These are phyloP conservation scores for Neotropicomus parvogracilis DNA, from an alignment of 1,284 basidiomycete genomes.

Conservation along the genomic window DNA sequence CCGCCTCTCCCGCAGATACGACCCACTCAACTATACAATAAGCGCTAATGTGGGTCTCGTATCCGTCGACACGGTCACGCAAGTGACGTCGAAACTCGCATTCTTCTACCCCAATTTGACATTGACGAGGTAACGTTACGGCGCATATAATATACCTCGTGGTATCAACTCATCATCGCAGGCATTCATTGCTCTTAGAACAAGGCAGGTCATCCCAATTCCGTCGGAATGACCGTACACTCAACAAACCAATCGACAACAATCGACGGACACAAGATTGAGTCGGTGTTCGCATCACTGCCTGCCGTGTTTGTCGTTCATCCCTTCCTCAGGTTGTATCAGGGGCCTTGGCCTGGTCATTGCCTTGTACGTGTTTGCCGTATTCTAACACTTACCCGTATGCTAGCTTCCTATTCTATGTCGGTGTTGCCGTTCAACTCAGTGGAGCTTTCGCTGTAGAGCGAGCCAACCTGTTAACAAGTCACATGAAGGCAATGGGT, in stretches of 20 bases:
- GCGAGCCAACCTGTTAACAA: constrained; percentile 55
- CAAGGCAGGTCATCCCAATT: constrained; percentile 47
- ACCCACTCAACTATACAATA: constrained; percentile 67
- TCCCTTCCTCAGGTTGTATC: constrained; percentile 47
- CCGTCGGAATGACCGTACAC: constrained; percentile 74
- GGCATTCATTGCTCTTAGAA: constrained; percentile 66
- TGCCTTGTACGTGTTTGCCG: constrained; percentile 43
- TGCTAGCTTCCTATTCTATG: constrained; percentile 57
- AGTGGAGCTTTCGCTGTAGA: constrained; percentile 65
- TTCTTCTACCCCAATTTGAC: constrained; percentile 75
- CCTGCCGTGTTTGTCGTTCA: constrained; percentile 4
- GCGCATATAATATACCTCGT: neutral
- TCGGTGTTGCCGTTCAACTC: constrained; percentile 71
- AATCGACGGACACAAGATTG: constrained; percentile 50
- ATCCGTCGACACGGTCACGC: constrained; percentile 59
- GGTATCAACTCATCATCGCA: constrained; percentile 21
- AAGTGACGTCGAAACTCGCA: constrained; percentile 66
- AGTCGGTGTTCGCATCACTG: constrained; percentile 39
- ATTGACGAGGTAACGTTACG: constrained; percentile 56
- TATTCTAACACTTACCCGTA: neutral
- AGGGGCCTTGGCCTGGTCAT: constrained; percentile 62
- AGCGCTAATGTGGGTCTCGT: constrained; percentile 62
- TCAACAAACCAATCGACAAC: constrained; percentile 60
- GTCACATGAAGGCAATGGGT: constrained; percentile 77
- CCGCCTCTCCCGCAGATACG: constrained; percentile 36